phyloP scores from a whole-genome alignment of 164 flowering plant species.

The Warburgia ugandensis region DNA sequence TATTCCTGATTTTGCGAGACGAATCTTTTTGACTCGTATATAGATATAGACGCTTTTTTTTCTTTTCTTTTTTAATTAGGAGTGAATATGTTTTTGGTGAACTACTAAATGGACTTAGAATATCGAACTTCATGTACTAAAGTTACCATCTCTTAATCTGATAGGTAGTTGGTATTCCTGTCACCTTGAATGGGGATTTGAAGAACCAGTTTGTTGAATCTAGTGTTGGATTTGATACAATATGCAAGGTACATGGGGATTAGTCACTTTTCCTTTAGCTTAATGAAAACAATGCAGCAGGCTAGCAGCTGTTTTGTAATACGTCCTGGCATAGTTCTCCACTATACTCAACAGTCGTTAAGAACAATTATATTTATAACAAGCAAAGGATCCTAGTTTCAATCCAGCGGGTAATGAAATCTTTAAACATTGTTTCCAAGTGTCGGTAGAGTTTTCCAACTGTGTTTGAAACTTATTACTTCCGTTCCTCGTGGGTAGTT shows the following conservation, averaged over 20 bases:
- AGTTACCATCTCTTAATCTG: background rate
- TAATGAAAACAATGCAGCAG: too few relatives aligned
- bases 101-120: background rate
- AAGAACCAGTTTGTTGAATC: constrained; percentile 94
- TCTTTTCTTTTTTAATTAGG: background rate
- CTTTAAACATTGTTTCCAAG: too few relatives aligned
- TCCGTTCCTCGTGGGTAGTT: too few relatives aligned
- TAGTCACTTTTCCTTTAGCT: background rate
- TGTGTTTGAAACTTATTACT: too few relatives aligned
- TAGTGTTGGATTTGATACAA: constrained; percentile 93
- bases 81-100: background rate
- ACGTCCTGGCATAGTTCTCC: too few relatives aligned
- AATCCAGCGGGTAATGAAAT: too few relatives aligned
- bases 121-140: background rate
- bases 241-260: constrained; percentile 68
- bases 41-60: background rate
- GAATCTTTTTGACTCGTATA: background rate
- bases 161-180: constrained; percentile 97
- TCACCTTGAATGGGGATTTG: constrained; percentile 87
- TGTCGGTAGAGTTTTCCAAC: too few relatives aligned
- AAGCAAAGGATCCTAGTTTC: too few relatives aligned
- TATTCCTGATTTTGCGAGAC: background rate
- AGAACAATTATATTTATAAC: too few relatives aligned
- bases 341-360: too few relatives aligned
- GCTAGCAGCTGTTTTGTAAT: too few relatives aligned